Base-by-base conservation (phyloP, 345 rosid species). In the Gossypium arboreum region DNA sequence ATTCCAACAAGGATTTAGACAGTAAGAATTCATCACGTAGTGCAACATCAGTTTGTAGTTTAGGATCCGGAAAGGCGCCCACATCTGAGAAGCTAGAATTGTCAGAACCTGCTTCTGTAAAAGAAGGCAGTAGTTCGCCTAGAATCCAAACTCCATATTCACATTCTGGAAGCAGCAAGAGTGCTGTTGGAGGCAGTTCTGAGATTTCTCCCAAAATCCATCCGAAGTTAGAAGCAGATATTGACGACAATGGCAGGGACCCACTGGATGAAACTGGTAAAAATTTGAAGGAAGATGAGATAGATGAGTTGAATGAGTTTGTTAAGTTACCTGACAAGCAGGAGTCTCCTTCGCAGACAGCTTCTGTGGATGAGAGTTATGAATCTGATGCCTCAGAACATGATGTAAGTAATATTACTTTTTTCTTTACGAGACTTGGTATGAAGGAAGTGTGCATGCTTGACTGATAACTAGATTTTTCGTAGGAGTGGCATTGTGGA, bases 381-480 rank as follows among this genome's bases (percentile, higher is more conserved):
- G 99, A 85, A 76, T 90, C 94, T 29, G 97, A 90, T 81, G 79
- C 86, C 74, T 77, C 87, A 79, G 96, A 91, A 80, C 96, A 88
- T 80, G 99, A 95, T 85, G 99, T 93, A 76, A 91, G 98, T 86
- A 55, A 73, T 72, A 27, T 45, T 71, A 58, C 79, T 71, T 71
- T 25, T 75, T 22, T 79, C 67, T 39, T 54, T 34, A 72, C 48
- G 45, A 25, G 0, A 25, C 43, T 15, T 24, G 5, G 17, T 24
- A 61, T 17, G 41, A 67, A 45, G 76, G 48, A 71, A 55, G 56
- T 22, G 0, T 59, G 45, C 4, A 57, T 54, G 27, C 13, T 1
- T 24, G 50, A 65, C 65, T 58, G 47, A 43, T 54, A 34, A 61
- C 22, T 67, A 44, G 22, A 20, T 18, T 52, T 4, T 43, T 9